Evolutionary conservation across 371 early-diverging fungal species (phyloP), one percentile per base, ranked within the genome.

Genomic region (Lichtheimia hyalospora): DNA sequence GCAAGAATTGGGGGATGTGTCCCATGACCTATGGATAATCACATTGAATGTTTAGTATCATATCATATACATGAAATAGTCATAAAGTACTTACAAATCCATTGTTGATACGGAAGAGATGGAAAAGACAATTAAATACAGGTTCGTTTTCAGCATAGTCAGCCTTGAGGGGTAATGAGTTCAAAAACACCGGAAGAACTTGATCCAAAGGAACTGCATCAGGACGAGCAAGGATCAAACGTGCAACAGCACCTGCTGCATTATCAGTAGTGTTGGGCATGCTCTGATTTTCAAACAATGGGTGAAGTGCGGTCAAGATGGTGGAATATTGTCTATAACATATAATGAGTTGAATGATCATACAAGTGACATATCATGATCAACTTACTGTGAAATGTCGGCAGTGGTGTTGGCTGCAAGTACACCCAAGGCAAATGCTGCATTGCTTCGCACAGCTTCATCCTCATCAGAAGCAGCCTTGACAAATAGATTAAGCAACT

Each of bases 131-230:
- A 52, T 87, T 75, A 68, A 85, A 92, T 14, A 93, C 89, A 18
- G 90, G 87, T 59, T 84, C 77, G 57, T 93, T 92, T 71, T 94
- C 94, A 57, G 84, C 82, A 67, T 73, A 92, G 67, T 95, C 94
- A 23, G 74, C 75, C 74, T 89, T 84, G 53, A 95, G 70, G 16
- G 95, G 95, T 56, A 95, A 62, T 2, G 83, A 82, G 21, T 73
- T 69, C 20, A 91, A 69, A 68, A 93, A 79, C 13, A 82, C 87
- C 12, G 92, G 92, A 14, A 95, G 71, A n/a, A 90, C 86, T 52
- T 82, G 84, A 48, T 84, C 89, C 42, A 92, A 62, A 5, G 93
- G 93, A 3, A 93, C 85, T 12, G 84, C 85, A 44, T 81, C 68
- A 18, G 92, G 88, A 64, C 82, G 79, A 48, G 83, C 79, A 55